A percentile compares a stretch with the other conserved stretches of the same genome.
Evolutionary conservation across 164 flowering plant genomes (phyloP).

Genomic region (Cinnamomum chago): DNA sequence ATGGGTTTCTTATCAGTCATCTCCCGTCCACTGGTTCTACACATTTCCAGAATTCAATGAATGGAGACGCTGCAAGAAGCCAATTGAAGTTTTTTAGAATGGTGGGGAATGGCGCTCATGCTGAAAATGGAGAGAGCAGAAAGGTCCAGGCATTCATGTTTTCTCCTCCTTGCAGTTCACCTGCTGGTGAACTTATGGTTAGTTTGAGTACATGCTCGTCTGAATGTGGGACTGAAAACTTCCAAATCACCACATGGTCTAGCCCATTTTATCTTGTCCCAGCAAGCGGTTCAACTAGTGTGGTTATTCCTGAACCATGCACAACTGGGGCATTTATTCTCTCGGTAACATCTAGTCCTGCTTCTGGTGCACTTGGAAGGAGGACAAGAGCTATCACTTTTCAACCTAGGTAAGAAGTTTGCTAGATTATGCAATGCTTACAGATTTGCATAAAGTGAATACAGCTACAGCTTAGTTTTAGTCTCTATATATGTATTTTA

Average conservation of each 20-base stretch:
- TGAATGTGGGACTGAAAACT: constrained; percentile 22
- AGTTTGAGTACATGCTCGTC: constrained; percentile 37
- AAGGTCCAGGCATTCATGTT: constrained; percentile 63
- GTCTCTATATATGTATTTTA: too few relatives aligned
- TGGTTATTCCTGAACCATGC: constrained; percentile 63
- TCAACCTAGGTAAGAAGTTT: constrained; percentile 67
- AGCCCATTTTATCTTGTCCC: constrained; percentile 69
- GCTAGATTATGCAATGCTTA: not conserved
- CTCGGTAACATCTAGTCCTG: constrained; percentile 64
- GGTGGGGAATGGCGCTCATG: constrained; percentile 17
- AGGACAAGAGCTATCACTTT: constrained; percentile 71
- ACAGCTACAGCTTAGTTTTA: too few relatives aligned
- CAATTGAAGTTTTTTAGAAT: constrained; percentile 9
- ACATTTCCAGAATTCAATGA: constrained; percentile 10
- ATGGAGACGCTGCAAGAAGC: constrained; percentile 12
- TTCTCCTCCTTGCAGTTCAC: constrained; percentile 52
- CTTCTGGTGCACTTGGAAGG: constrained; percentile 57
- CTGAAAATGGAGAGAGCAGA: constrained; percentile 21
- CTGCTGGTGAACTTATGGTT: constrained; percentile 61
- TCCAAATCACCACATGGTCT: constrained; percentile 55
- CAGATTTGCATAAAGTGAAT: too few relatives aligned
- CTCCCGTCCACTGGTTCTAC: constrained; percentile 21
- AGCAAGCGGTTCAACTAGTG: constrained; percentile 69
- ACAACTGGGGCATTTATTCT: constrained; percentile 50
- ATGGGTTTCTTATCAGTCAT: constrained; percentile 18